Evolutionary conservation across 2,329 filamentous ascomycete genomes (phyloP), one percentile per base, ranked within the genome.

Genomic region (Cucurbitaria berberidis): DNA sequence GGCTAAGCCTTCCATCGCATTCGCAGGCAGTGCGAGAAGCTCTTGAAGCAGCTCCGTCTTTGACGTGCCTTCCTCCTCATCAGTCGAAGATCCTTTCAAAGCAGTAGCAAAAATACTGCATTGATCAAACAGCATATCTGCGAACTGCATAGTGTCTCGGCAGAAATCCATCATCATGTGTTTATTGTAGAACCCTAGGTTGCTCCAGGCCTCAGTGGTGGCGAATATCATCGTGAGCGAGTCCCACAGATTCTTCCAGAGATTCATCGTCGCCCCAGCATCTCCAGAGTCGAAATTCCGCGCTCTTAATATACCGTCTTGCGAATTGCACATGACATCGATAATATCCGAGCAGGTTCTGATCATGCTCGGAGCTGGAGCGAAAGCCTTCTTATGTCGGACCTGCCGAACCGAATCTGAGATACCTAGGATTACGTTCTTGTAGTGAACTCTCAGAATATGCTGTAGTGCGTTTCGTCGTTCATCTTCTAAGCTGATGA

Each of bases 101-200:
- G 90, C 89, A 40, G 88, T 89, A 2, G 90, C 86, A 58, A 99
- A 87, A 53, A 97, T 84, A 45, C 87, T 88, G 72, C 96, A 95
- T 64, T 96, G 88, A 35, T 90, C 87, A 68, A 98, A 90, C 1
- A 96, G 82, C 30, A 85, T 83, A 68, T 96, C 90, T 0, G 93
- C 93, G 68, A 96, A 90, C 66, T 98, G 91, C 85, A 99, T 99
- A 13, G 90, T 90, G 69, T 96, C 91, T 61, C 95, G 88, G 70
- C 93, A 97, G 67, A 98, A 97, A 51, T 96, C 88, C 66, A 92
- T 88, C 90, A 99, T 93, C 48, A 85, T 81, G 18, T 81, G 76
- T 70, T 91, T 95, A 27, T 73, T 62, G 45, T 93, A 88, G 53
- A 90, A 86, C 3, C 83, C 83, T 13, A 85, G 79, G 40, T 77